Conservation (phyloP, 371 early-diverging fungal genomes). For the Mucor indicus region DNA sequence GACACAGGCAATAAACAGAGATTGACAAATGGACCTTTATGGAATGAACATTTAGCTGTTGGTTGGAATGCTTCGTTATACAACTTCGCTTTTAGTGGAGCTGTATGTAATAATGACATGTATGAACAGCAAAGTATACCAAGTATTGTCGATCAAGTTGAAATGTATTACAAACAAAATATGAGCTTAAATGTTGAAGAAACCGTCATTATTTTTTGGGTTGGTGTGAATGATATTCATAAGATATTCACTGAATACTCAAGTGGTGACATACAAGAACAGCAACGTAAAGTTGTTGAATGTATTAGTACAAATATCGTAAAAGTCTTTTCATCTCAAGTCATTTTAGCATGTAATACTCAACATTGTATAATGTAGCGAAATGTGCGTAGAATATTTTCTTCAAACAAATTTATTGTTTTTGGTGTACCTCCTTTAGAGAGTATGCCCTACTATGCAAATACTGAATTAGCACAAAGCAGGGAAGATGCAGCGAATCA, state of each 20-base stretch:
- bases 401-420: conserved; percentile 30
- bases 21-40: conserved; percentile 46
- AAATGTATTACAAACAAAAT: conserved; percentile 38
- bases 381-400: conserved; percentile 34
- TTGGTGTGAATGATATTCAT: conserved; percentile 40
- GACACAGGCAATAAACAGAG: conserved; percentile 37
- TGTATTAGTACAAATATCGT: conserved; percentile 41
- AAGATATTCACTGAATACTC: conserved; percentile 14
- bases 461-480: conserved; percentile 4
- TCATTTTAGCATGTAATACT: too few species aligned
- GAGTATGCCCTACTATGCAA: conserved; percentile 31
- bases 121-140: conserved; percentile 19
- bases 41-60: conserved; percentile 42
- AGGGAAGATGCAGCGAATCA: conserved; percentile 20
- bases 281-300: conserved; percentile 17
- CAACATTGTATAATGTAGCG: conserved; percentile 14
- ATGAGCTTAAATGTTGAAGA: conserved; percentile 29
- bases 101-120: conserved; percentile 30
- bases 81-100: conserved; percentile 44
- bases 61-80: conserved; percentile 42
- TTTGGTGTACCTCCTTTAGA: conserved; percentile 39
- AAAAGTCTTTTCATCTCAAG: conserved; percentile 1
- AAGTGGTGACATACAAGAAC: neutral
- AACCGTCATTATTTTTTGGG: conserved; percentile 39
- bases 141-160: conserved; percentile 42